Evolutionary conservation across 768 basidiomycete genomes (phyloP).

Genomic region (Porphyrellus cyaneotinctus): DNA sequence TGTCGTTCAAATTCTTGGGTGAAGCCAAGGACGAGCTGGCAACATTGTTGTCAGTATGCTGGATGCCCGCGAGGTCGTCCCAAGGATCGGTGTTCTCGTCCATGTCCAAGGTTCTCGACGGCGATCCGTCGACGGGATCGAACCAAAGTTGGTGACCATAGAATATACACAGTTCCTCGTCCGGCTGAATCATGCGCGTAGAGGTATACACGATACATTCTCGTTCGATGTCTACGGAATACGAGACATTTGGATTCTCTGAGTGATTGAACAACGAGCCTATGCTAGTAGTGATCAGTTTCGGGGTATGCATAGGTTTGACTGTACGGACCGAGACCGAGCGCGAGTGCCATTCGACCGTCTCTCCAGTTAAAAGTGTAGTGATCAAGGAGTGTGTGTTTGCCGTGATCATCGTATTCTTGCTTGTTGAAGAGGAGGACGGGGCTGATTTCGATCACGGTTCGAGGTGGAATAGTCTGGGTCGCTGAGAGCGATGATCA

Average conservation of each 20-base stretch:
- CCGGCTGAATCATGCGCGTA: slow-evolving; percentile 44
- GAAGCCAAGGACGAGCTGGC: background rate
- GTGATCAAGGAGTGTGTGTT: slow-evolving; percentile 62
- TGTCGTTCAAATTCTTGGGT: slow-evolving; percentile 42
- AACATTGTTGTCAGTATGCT: background rate
- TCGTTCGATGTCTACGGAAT: slow-evolving; percentile 45
- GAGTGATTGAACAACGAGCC: slow-evolving; percentile 85
- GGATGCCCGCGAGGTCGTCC: slow-evolving; percentile 6
- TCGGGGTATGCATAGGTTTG: background rate
- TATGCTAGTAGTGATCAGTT: slow-evolving; percentile 25
- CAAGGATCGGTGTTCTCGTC: slow-evolving; percentile 2
- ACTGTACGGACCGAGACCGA: slow-evolving; percentile 63
- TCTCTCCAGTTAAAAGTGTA: slow-evolving; percentile 77
- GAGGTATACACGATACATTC: slow-evolving; percentile 66
- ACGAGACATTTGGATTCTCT: slow-evolving; percentile 64
- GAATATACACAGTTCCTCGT: slow-evolving; percentile 78
- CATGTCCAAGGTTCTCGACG: background rate
- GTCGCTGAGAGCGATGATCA: slow-evolving; percentile 31
- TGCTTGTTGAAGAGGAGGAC: slow-evolving; percentile 69
- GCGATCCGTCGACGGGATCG: slow-evolving; percentile 34
- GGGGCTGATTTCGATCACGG: slow-evolving; percentile 80
- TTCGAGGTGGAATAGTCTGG: slow-evolving; percentile 41
- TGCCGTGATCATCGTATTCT: slow-evolving; percentile 66
- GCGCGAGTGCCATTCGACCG: slow-evolving; percentile 69
- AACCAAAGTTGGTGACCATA: slow-evolving; percentile 72